These are phyloP conservation scores for Diaporthe citri DNA, from an alignment of 2,329 filamentous ascomycete genomes.

Conservation along the genomic window DNA sequence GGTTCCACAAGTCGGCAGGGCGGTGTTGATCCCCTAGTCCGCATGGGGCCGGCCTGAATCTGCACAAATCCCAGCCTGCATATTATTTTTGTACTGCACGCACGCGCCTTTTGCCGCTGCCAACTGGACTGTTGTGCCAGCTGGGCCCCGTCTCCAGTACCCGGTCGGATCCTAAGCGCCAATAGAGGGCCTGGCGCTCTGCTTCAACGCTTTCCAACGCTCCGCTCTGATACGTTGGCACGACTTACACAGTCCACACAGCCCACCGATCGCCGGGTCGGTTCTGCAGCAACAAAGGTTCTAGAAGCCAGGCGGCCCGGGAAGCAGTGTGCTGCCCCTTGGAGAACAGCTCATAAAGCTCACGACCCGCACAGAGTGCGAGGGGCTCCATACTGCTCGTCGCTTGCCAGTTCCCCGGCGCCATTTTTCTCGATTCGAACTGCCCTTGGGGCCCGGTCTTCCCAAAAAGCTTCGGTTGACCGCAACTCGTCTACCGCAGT, in stretches of 20 bases:
- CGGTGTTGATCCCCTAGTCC: conserved; percentile 36
- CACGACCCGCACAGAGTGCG: conserved; percentile 37
- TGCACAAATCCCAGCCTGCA: conserved; percentile 37
- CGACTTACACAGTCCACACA: conserved; percentile 25
- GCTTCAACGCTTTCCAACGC: conserved; percentile 27
- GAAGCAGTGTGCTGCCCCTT: conserved; percentile 22
- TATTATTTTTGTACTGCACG: conserved; percentile 25
- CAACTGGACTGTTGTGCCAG: neutral
- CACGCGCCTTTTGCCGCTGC: conserved; percentile 35
- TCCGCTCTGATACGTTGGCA: conserved; percentile 33
- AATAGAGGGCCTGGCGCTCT: conserved; percentile 35
- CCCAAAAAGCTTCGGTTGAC: conserved; percentile 27
- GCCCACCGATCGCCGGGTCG: conserved; percentile 28
- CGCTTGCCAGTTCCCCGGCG: conserved; percentile 26
- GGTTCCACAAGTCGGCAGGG: conserved; percentile 30
- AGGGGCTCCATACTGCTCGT: conserved; percentile 28
- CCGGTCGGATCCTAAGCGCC: conserved; percentile 29
- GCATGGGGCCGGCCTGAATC: conserved; percentile 24
- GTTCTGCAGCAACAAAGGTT: conserved; percentile 28
- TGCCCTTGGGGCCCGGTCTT: conserved; percentile 10
- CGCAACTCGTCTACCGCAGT: conserved; percentile 34
- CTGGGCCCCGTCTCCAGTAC: conserved; percentile 27
- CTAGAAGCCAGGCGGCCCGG: conserved; percentile 24
- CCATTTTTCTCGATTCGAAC: conserved; percentile 31
- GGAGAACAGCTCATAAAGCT: conserved; percentile 30